A percentile compares a stretch with the other conserved stretches of the same genome.
Evolutionary conservation across 768 basidiomycete species (phyloP).

Genomic region (Neoboletus brunneissimus): DNA sequence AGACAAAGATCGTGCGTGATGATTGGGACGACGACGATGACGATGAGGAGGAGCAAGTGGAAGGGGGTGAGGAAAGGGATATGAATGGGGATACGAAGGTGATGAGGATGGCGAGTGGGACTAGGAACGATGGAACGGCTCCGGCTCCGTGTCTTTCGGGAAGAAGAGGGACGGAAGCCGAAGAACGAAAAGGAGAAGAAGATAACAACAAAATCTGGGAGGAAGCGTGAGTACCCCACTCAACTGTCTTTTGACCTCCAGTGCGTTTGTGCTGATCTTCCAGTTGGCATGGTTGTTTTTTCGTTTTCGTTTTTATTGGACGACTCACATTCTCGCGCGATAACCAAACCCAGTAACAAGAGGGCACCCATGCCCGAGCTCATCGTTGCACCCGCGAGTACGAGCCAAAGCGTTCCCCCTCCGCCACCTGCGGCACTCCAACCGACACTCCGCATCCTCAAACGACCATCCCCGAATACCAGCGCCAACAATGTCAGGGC

Average conservation of each 20-base stretch:
- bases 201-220: constrained; percentile 61
- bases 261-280: constrained; percentile 9
- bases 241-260: not conserved
- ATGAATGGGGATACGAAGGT: not conserved
- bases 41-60: not conserved
- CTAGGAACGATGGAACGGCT: not conserved
- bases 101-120: not conserved
- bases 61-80: too few species aligned
- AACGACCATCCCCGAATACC: constrained; percentile 49
- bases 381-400: constrained; percentile 42
- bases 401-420: constrained; percentile 40
- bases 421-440: constrained; percentile 58
- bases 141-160: not conserved
- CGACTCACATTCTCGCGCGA: not conserved
- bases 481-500: not conserved
- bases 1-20: constrained; percentile 34
- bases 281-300: constrained; percentile 2
- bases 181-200: not conserved
- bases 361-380: constrained; percentile 67
- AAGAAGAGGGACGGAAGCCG: not conserved
- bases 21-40: constrained; percentile 62
- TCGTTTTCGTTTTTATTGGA: not conserved
- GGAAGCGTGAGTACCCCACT: constrained; percentile 53
- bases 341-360: constrained; percentile 45
- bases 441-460: constrained; percentile 66